phyloP scores from a whole-genome alignment of 73 alveolate species.

The Durusdinium trenchii region DNA sequence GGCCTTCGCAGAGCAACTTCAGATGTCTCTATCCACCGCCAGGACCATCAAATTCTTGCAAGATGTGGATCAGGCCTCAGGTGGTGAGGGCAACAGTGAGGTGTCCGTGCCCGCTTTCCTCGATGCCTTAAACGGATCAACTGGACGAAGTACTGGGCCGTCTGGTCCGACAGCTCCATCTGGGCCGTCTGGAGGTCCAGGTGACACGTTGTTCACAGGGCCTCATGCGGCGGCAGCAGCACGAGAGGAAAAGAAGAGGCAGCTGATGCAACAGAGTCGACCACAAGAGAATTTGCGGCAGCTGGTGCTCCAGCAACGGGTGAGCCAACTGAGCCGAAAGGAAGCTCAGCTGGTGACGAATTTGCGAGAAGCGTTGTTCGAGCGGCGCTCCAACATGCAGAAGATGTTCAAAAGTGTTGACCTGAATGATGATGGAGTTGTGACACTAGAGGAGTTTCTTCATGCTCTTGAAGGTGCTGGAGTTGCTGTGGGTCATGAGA shows the following conservation, averaged over 20 bases:
- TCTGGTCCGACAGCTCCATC: not conserved
- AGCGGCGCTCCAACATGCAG: constrained; percentile 91
- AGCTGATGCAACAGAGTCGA: constrained; percentile 81
- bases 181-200: not conserved
- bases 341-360: constrained; percentile 85
- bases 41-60: constrained; percentile 40
- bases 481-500: constrained; percentile 78
- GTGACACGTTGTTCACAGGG: not conserved
- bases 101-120: constrained; percentile 51
- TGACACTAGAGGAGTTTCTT: constrained; percentile 75
- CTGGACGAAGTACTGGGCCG: not conserved
- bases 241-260: constrained; percentile 79
- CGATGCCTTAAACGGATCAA: not conserved
- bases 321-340: constrained; percentile 69
- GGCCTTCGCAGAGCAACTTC: constrained; percentile 72
- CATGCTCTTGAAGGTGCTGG: constrained; percentile 93
- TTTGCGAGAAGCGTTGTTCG: constrained; percentile 71
- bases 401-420: constrained; percentile 85
- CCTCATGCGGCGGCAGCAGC: constrained; percentile 72
- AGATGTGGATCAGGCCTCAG: constrained; percentile 1
- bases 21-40: constrained; percentile 10
- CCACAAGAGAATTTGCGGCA: constrained; percentile 76
- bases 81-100: not conserved
- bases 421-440: constrained; percentile 70
- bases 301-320: constrained; percentile 78